These are phyloP conservation scores for Serendipita sp. DNA, from an alignment of 768 basidiomycete species.

Conservation along the genomic window DNA sequence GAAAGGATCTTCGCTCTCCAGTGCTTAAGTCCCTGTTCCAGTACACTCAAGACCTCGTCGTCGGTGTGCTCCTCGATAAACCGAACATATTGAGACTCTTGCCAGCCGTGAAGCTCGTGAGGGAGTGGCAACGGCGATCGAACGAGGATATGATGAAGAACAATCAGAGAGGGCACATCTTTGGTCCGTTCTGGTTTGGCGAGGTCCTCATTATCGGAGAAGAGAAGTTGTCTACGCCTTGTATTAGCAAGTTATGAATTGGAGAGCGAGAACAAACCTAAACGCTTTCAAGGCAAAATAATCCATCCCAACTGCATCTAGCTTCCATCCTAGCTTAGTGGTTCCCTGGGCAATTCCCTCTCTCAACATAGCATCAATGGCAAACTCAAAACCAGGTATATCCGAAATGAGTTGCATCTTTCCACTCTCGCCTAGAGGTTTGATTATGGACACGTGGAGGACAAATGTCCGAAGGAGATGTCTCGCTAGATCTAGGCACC, in stretches of 20 bases:
- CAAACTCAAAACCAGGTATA: conserved; percentile 94
- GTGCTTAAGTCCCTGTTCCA: conserved; percentile 61
- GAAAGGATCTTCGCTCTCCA: conserved; percentile 38
- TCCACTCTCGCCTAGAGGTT: conserved; percentile 79
- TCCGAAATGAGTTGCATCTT: conserved; percentile 90
- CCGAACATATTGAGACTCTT: conserved; percentile 87
- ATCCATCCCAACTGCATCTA: conserved; percentile 71
- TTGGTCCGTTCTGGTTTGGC: conserved; percentile 48
- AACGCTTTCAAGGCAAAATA: conserved; percentile 74
- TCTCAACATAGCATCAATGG: conserved; percentile 59
- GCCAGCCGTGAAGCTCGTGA: conserved; percentile 83
- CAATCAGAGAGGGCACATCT: conserved; percentile 72
- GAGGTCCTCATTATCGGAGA: conserved; percentile 64
- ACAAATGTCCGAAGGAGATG: conserved; percentile 78
- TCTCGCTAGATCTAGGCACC: conserved; percentile 52
- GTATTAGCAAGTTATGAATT: no score
- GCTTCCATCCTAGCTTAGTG: conserved; percentile 42
- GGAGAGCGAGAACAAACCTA: conserved; percentile 36
- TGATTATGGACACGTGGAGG: conserved; percentile 82
- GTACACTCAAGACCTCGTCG: conserved; percentile 60
- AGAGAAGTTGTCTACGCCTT: conserved; percentile 43
- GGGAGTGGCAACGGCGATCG: conserved; percentile 76
- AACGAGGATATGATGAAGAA: conserved; percentile 84
- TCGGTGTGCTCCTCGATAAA: conserved; percentile 89
- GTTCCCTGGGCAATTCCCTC: conserved; percentile 27